Conservation (phyloP, 176 grass and related monocot species). For the Raddia distichophylla region DNA sequence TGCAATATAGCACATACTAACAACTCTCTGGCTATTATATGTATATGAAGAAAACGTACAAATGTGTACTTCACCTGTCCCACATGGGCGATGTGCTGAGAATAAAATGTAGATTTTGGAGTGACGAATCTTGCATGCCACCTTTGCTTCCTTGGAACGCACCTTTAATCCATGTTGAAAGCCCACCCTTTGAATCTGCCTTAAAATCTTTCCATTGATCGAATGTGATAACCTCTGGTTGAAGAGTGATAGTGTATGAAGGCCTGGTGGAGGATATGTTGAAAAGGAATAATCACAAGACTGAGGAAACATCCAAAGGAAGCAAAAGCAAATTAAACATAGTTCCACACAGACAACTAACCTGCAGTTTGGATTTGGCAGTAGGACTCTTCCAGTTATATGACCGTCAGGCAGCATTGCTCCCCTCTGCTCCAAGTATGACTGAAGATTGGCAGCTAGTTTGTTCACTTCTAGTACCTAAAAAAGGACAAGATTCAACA, state of each 20-base stretch:
- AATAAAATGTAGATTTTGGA: constrained; percentile 77
- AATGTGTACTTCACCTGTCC: constrained; percentile 65
- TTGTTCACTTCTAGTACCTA: constrained; percentile 77
- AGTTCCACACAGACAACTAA: constrained; percentile 26
- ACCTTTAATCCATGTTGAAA: constrained; percentile 91
- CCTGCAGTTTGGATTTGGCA: constrained; percentile 81
- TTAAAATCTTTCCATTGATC: constrained; percentile 85
- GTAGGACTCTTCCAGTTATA: constrained; percentile 70
- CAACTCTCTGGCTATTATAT: not conserved
- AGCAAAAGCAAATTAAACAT: constrained; percentile 28
- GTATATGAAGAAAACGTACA: not conserved
- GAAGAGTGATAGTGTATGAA: constrained; percentile 66
- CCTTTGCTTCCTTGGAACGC: constrained; percentile 70
- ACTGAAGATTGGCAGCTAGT: constrained; percentile 74
- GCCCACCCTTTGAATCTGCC: constrained; percentile 62
- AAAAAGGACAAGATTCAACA: constrained; percentile 27
- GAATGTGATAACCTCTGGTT: constrained; percentile 61
- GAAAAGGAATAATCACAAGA: constrained; percentile 19
- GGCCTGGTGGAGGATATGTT: constrained; percentile 47
- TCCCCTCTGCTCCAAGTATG: constrained; percentile 91
- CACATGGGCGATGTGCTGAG: constrained; percentile 92
- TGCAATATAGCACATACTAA: constrained; percentile 17
- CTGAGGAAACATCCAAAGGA: not conserved
- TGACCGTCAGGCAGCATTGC: constrained; percentile 63
- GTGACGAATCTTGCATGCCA: constrained; percentile 58